A percentile compares a stretch with the other conserved stretches of the same genome.
Evolutionary conservation across 257 asterid genomes (phyloP).

Genomic region (Solanum bulbocastanum): DNA sequence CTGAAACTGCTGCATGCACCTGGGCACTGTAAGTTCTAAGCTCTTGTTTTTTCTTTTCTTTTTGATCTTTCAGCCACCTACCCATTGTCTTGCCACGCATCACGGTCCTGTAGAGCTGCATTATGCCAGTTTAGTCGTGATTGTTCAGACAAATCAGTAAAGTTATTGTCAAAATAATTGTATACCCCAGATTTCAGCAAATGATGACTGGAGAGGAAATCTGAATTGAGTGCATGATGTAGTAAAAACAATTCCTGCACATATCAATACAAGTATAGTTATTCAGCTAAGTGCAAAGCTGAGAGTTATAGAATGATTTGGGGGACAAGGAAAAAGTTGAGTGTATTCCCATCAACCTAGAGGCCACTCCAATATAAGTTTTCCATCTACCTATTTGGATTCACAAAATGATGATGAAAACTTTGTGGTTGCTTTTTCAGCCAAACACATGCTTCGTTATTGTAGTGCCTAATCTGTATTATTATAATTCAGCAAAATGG

Average conservation of each 20-base stretch:
- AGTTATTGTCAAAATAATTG: background rate
- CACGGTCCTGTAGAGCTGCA: constrained; percentile 43
- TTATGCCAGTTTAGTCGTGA: background rate
- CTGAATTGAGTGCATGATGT: constrained; percentile 67
- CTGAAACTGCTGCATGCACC: constrained; percentile 72
- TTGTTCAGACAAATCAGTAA: background rate
- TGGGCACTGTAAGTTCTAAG: constrained; percentile 75
- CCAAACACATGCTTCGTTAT: background rate
- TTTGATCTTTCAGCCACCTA: constrained; percentile 70
- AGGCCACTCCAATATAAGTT: background rate
- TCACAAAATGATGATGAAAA: background rate
- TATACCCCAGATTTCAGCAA: constrained; percentile 51
- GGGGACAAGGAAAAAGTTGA: background rate
- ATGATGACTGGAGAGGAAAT: constrained; percentile 45
- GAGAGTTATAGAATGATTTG: background rate
- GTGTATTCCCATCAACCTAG: background rate
- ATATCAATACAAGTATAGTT: background rate
- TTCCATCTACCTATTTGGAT: background rate
- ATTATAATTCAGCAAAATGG: background rate
- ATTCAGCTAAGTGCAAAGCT: background rate
- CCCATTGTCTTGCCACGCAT: constrained; percentile 61
- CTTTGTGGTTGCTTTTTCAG: background rate
- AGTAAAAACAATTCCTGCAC: constrained; percentile 51
- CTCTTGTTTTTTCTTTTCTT: constrained; percentile 72
- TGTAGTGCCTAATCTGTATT: background rate